These are phyloP conservation scores for Papiliotrema laurentii DNA, from an alignment of 1,284 basidiomycete species.

Conservation along the genomic window DNA sequence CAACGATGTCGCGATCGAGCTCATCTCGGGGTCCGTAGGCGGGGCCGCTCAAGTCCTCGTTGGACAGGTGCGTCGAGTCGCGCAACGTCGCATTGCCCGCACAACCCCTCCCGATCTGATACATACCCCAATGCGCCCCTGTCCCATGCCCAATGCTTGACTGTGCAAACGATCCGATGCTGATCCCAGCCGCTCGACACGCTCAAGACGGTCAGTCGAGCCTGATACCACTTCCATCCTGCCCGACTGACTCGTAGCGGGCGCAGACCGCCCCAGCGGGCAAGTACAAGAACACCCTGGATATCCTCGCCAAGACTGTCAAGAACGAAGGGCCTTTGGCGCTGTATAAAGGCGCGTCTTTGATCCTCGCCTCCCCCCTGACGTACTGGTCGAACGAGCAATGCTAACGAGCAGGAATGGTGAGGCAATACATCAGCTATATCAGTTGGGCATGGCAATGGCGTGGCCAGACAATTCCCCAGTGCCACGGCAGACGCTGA, in stretches of 20 bases:
- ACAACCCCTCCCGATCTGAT: neutral
- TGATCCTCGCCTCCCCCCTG: neutral
- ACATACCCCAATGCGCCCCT: neutral
- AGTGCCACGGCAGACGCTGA: neutral
- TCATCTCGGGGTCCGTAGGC: slow-evolving; percentile 47
- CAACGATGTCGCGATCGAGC: slow-evolving; percentile 44
- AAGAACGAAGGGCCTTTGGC: slow-evolving; percentile 84
- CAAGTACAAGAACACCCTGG: slow-evolving; percentile 81
- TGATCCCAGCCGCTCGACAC: slow-evolving; percentile 64
- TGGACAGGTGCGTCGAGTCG: slow-evolving; percentile 56
- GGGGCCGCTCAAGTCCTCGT: slow-evolving; percentile 62
- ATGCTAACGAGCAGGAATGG: slow-evolving; percentile 11
- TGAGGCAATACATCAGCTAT: neutral
- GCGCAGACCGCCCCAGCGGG: slow-evolving; percentile 51
- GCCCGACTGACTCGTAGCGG: slow-evolving; percentile 40
- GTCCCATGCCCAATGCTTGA: too few relatives aligned
- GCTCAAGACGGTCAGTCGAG: slow-evolving; percentile 58
- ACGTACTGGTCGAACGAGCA: neutral
- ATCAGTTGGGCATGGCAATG: too few relatives aligned
- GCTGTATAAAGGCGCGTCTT: slow-evolving; percentile 73
- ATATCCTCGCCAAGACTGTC: slow-evolving; percentile 74
- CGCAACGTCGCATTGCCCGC: slow-evolving; percentile 2
- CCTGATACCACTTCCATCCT: too few relatives aligned
- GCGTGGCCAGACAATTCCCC: too few relatives aligned
- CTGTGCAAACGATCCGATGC: too few relatives aligned